These are phyloP conservation scores for Ogataea neopini DNA, from an alignment of 805 yeast species.

Conservation along the genomic window DNA sequence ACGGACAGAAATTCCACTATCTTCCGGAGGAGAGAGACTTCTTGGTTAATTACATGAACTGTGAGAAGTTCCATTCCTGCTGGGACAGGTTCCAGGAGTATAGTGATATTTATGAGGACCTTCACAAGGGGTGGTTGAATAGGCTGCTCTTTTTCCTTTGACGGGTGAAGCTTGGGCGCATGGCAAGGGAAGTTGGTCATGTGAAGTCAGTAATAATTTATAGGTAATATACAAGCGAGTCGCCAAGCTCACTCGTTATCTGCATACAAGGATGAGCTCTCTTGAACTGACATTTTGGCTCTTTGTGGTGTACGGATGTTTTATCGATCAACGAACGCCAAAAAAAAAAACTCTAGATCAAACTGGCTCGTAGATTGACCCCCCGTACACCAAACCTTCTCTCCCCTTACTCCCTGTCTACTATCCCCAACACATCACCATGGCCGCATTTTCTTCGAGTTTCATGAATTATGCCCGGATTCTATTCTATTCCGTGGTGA, in stretches of 20 bases:
- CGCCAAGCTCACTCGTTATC: too few species aligned
- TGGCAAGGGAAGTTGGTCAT: too few species aligned
- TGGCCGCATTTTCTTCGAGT: conserved; percentile 34
- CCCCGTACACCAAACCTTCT: too few species aligned
- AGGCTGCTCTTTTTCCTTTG: conserved; percentile 22
- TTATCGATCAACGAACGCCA: background rate
- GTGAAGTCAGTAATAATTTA: too few species aligned
- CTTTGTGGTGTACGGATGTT: conserved; percentile 3
- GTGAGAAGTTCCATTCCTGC: conserved; percentile 39
- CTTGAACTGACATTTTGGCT: too few species aligned
- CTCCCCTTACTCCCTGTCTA: too few species aligned
- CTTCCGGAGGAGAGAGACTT: conserved; percentile 40
- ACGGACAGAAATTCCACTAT: conserved; percentile 35
- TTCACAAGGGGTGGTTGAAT: conserved; percentile 36
- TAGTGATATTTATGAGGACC: conserved; percentile 32
- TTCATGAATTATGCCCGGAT: conserved; percentile 25
- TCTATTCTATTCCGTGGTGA: conserved; percentile 19
- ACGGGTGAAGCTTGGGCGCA: too few species aligned
- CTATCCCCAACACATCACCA: conserved; percentile 6
- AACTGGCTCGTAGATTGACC: too few species aligned
- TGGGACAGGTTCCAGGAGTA: conserved; percentile 43
- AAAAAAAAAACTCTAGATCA: too few species aligned
- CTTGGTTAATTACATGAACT: conserved; percentile 41
- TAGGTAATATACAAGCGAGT: too few species aligned
- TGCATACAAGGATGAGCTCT: too few species aligned